Evolutionary conservation across 2,329 filamentous ascomycete species (phyloP).

Genomic region (Canariomyces notabilis): DNA sequence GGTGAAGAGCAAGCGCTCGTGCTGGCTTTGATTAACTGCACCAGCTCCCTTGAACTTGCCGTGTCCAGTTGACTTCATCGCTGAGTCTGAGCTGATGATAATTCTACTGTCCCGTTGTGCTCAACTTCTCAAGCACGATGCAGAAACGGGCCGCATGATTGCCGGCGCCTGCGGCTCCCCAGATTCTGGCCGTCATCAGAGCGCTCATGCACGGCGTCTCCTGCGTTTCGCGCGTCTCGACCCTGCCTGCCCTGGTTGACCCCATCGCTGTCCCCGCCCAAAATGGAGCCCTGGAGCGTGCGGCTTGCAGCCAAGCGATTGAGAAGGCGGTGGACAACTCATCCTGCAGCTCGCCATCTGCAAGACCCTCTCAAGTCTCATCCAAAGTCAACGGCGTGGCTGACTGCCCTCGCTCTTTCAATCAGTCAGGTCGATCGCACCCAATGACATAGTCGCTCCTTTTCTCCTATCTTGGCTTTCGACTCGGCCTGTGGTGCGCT

Average conservation of each 20-base stretch:
- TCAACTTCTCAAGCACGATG: no score
- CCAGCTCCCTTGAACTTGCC: no score
- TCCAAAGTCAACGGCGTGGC: conserved; percentile 31
- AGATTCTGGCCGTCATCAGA: not conserved
- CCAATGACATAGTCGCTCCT: conserved; percentile 15
- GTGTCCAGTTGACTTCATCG: no score
- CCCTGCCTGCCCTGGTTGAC: not conserved
- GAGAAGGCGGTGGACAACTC: conserved; percentile 35
- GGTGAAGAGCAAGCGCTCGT: no score
- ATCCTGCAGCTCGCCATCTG: conserved; percentile 35
- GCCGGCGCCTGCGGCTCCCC: conserved; percentile 9
- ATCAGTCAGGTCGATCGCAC: not conserved
- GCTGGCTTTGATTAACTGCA: no score
- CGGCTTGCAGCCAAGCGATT: conserved; percentile 21
- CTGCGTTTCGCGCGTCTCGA: conserved; percentile 16
- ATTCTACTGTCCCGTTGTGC: no score
- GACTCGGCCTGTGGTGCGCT: conserved; percentile 7
- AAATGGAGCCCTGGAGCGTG: conserved; percentile 20
- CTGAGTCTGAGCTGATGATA: no score
- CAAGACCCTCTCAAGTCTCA: conserved; percentile 27
- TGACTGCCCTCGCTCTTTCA: conserved; percentile 1
- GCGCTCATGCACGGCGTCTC: conserved; percentile 15
- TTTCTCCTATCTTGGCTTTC: conserved; percentile 2
- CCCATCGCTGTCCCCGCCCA: conserved; percentile 10
- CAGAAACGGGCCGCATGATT: conserved; percentile 1